Evolutionary conservation across 1,139 yeast species (phyloP).

Genomic region (Ogataea hybrid): DNA sequence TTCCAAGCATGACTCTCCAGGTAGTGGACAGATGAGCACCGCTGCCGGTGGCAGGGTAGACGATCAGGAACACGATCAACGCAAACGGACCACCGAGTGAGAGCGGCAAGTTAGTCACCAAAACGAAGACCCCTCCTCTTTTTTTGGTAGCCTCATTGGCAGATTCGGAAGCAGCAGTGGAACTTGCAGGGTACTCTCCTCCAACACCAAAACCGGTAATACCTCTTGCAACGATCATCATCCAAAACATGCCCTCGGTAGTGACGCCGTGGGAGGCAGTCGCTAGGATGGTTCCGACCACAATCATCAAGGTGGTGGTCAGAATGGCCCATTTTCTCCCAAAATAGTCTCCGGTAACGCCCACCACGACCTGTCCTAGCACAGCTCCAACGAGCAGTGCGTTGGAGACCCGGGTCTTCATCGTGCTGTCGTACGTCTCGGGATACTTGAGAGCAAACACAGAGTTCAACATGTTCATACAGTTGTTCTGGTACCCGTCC

Average conservation of each 20-base stretch:
- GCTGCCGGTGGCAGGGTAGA: constrained; percentile 53
- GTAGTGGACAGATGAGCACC: constrained; percentile 49
- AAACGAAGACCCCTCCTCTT: constrained; percentile 62
- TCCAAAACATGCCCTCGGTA: constrained; percentile 56
- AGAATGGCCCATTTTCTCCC: constrained; percentile 61
- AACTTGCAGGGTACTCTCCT: constrained; percentile 59
- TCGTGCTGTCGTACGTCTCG: constrained; percentile 38
- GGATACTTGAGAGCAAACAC: constrained; percentile 48
- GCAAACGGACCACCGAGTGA: constrained; percentile 80
- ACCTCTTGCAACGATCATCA: constrained; percentile 52
- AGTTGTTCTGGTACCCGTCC: constrained; percentile 63
- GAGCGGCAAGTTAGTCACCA: constrained; percentile 71
- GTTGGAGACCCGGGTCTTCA: constrained; percentile 58
- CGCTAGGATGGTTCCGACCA: constrained; percentile 53
- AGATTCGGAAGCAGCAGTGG: constrained; percentile 52
- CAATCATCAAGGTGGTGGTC: constrained; percentile 51
- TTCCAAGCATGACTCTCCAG: constrained; percentile 76
- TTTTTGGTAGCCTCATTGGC: constrained; percentile 55
- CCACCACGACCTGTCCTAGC: constrained; percentile 55
- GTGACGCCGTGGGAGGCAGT: constrained; percentile 55
- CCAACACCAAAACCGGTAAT: constrained; percentile 56
- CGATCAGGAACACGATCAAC: constrained; percentile 63
- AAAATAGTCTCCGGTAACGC: constrained; percentile 53
- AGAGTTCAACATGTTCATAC: constrained; percentile 58
- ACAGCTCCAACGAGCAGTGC: constrained; percentile 58